Conservation (phyloP, 108 stramenopile species). For the Parmales sp. region DNA sequence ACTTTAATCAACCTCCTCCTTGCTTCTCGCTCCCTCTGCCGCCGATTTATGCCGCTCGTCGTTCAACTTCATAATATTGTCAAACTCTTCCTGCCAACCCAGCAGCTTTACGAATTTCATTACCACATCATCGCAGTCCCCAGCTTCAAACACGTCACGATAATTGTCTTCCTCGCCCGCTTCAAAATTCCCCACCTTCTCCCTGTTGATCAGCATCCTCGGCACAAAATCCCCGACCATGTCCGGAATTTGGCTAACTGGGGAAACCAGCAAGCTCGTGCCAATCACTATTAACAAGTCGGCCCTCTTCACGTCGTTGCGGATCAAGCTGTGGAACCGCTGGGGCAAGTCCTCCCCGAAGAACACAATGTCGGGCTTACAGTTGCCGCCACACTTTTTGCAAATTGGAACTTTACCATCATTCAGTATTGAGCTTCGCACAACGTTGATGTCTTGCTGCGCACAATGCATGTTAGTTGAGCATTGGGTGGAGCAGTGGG, state of each 20-base stretch:
- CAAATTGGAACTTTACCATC: slow-evolving; percentile 50
- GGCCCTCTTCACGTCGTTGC: slow-evolving; percentile 40
- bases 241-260: slow-evolving; percentile 15
- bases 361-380: slow-evolving; percentile 94
- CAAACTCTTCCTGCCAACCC: slow-evolving; percentile 64
- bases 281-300: slow-evolving; percentile 78
- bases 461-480: too few species aligned
- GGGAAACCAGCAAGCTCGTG: slow-evolving; percentile 36
- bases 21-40: too few species aligned
- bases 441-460: not conserved
- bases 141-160: slow-evolving; percentile 54
- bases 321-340: slow-evolving; percentile 42
- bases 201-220: slow-evolving; percentile 28
- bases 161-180: slow-evolving; percentile 34
- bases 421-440: slow-evolving; percentile 33
- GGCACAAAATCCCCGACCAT: slow-evolving; percentile 2
- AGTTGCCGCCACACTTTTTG: slow-evolving; percentile 50
- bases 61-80: slow-evolving; percentile 21
- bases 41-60: too few species aligned
- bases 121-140: slow-evolving; percentile 70
- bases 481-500: too few species aligned
- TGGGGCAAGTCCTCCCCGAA: slow-evolving; percentile 82
- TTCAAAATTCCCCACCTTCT: slow-evolving; percentile 18
- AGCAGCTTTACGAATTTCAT: slow-evolving; percentile 34
- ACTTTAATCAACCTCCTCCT: too few species aligned